Conservation (phyloP, 2,329 filamentous ascomycete genomes). For the Bipolaris sorokiniana region DNA sequence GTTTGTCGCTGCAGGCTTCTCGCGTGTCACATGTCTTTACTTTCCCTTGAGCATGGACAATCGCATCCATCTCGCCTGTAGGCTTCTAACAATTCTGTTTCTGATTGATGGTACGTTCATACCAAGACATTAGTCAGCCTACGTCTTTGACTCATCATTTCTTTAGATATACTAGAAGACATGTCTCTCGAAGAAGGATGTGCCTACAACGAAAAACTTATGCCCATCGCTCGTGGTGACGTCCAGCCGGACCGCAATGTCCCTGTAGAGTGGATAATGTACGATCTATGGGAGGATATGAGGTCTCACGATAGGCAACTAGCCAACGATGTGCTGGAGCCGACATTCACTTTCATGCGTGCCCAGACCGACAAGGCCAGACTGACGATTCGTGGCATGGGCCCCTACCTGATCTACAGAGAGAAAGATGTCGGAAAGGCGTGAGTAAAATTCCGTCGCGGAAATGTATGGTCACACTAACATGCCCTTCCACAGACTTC, state of each 20-base stretch:
- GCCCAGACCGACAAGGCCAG: slow-evolving; percentile 46
- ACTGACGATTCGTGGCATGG: slow-evolving; percentile 31
- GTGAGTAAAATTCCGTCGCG: slow-evolving; percentile 35
- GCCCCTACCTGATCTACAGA: slow-evolving; percentile 49
- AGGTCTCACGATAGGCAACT: slow-evolving; percentile 43
- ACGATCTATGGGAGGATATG: slow-evolving; percentile 53
- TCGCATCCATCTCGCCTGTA: slow-evolving; percentile 48
- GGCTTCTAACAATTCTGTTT: slow-evolving; percentile 52
- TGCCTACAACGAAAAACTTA: slow-evolving; percentile 49
- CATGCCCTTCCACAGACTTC: background rate
- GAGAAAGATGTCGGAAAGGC: slow-evolving; percentile 51
- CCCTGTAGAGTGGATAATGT: slow-evolving; percentile 49
- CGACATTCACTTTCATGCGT: slow-evolving; percentile 50
- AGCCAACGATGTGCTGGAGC: slow-evolving; percentile 50
- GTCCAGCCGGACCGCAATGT: slow-evolving; percentile 37
- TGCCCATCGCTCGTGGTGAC: slow-evolving; percentile 45
- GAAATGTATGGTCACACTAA: no score
- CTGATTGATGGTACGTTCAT: slow-evolving; percentile 51
- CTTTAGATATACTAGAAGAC: slow-evolving; percentile 44
- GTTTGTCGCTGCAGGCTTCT: slow-evolving; percentile 47
- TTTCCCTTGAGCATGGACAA: slow-evolving; percentile 50
- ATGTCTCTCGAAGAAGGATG: slow-evolving; percentile 51
- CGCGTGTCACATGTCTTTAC: slow-evolving; percentile 49
- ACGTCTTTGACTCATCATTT: no score
- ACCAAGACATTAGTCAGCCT: no score